These are phyloP conservation scores for Luffa aegyptiaca DNA, from an alignment of 306 rosid species.

Conservation along the genomic window DNA sequence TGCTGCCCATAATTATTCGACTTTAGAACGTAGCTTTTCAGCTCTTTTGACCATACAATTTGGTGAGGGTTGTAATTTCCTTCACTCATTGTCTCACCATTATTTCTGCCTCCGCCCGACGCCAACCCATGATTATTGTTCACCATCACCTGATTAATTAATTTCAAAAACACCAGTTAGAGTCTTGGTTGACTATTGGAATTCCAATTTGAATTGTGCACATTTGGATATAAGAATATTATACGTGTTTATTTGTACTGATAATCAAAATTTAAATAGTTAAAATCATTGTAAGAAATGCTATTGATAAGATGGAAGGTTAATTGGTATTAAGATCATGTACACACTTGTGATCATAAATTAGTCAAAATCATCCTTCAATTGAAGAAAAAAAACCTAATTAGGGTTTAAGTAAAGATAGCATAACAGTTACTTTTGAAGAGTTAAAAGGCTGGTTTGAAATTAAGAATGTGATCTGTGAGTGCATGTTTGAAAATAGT, in stretches of 20 bases:
- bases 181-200: not conserved
- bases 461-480: not conserved
- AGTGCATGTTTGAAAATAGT: too few species aligned
- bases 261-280: not conserved
- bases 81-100: not conserved
- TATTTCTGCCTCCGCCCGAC: not conserved
- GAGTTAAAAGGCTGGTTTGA: not conserved
- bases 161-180: not conserved
- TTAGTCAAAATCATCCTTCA: not conserved
- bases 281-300: not conserved
- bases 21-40: not conserved
- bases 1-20: not conserved
- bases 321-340: not conserved
- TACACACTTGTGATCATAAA: not conserved
- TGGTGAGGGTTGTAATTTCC: not conserved
- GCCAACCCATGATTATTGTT: not conserved
- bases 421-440: not conserved
- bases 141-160: not conserved
- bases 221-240: too few species aligned
- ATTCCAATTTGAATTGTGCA: not conserved
- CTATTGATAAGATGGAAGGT: not conserved
- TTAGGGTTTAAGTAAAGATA: not conserved
- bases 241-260: too few species aligned
- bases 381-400: not conserved
- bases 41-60: constrained; percentile 1